These are phyloP conservation scores for Isatis lusitanica DNA, from an alignment of 441 rosid genomes.

Conservation along the genomic window DNA sequence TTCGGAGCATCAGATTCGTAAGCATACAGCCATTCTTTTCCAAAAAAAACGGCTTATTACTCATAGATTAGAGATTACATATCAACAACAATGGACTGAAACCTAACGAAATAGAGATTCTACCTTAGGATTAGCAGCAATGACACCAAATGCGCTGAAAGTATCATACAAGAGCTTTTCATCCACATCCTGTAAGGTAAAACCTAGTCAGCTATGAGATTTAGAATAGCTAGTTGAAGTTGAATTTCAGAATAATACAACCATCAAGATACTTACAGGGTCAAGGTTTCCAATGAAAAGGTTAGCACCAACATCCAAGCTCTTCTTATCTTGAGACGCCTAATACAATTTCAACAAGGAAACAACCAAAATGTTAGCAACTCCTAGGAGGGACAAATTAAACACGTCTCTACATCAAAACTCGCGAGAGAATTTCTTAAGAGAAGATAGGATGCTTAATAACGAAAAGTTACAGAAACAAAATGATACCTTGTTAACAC, in stretches of 20 bases:
- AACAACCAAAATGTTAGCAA: slow-evolving; percentile 4
- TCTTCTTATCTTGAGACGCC: slow-evolving; percentile 98
- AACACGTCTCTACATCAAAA: not conserved
- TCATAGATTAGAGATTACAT: not conserved
- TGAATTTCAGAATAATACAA: not conserved
- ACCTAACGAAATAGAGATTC: not conserved
- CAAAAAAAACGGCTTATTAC: not conserved
- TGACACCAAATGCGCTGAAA: slow-evolving; percentile 94
- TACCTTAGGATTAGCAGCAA: slow-evolving; percentile 95
- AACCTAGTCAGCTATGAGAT: not conserved
- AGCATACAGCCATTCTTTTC: not conserved
- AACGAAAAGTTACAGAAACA: not conserved
- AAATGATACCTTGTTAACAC: slow-evolving; percentile 80
- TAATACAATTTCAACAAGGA: slow-evolving; percentile 34
- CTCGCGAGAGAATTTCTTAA: not conserved
- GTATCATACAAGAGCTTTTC: slow-evolving; percentile 94
- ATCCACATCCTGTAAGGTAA: slow-evolving; percentile 77
- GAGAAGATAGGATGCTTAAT: not conserved
- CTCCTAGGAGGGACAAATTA: not conserved
- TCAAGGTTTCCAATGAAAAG: slow-evolving; percentile 95
- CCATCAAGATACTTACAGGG: slow-evolving; percentile 55
- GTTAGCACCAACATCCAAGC: slow-evolving; percentile 95
- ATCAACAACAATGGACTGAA: not conserved
- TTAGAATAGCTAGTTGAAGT: not conserved
- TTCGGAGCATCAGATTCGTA: slow-evolving; percentile 22